Base-by-base conservation (phyloP, 805 yeast genomes). In the Wickerhamomyces bovis region DNA sequence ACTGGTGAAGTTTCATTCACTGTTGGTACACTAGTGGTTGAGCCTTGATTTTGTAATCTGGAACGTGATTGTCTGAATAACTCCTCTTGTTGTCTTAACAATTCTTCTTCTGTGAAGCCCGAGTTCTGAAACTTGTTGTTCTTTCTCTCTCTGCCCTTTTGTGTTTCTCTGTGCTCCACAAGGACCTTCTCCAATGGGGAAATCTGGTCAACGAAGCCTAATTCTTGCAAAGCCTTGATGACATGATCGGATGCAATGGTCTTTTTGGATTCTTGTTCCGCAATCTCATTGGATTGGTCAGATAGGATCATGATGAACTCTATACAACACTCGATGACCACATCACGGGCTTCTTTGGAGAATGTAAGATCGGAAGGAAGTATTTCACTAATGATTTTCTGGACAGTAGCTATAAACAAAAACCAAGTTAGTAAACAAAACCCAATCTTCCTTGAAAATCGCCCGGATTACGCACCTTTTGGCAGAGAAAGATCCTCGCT, bases 191-290 rank as follows among this genome's bases (percentile, higher is more conserved):
- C 83, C 40, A 94, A 78, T 23, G 88, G 83, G 31, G 85, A 90
- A 44, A 94, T 73, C 64, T 92, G 94, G 49, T 87, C 89, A 25
- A 75, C 76, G 65, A 89, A 94, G 23, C 96, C 99, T 46, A 94
- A 72, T 58, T 86, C 96, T 51, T 79, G 82, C 40, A 94, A 69
- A 0, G 98, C 97, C 59, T 83, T 85, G 52, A 92, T 76, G 35
- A 94, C 97, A 63, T 94, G 99, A 63, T 94, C 99, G 2, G 96
- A 85, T 0, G 97, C 95, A 39, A 94, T 94, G 2, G 99, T 94
- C 67, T 94, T 94, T 66, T 94, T 94, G 45, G 95, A 81, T 63
- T 94, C 99, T 57, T 85, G 85, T 57, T 94, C 98, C 1, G 98
- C 98, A 54, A 94, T 89, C 52, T 94, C 98, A 58, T 92, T 90